Conservation (phyloP, 108 stramenopile species). For the Skeletonema tropicum region DNA sequence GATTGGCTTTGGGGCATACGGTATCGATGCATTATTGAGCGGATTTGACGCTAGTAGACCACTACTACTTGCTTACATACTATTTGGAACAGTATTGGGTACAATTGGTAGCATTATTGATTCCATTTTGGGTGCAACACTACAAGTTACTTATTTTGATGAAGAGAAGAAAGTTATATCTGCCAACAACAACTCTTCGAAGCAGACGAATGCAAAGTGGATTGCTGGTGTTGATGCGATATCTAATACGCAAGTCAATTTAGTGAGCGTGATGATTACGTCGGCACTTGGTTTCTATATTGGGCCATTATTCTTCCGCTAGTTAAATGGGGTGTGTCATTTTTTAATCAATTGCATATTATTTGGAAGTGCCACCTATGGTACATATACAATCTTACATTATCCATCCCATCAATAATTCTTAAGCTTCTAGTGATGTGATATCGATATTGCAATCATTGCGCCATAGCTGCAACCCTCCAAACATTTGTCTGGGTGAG, state of each 20-base stretch:
- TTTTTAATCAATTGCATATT: background rate
- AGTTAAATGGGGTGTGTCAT: background rate
- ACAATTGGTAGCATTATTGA: conserved; percentile 72
- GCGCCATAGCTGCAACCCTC: conserved; percentile 67
- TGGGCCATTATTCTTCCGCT: conserved; percentile 48
- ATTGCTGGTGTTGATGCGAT: conserved; percentile 61
- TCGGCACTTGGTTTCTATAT: conserved; percentile 60
- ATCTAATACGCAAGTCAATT: conserved; percentile 84
- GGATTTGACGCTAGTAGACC: conserved; percentile 16
- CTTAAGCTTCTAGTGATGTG: background rate
- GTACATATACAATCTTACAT: no score
- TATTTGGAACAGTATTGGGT: conserved; percentile 62
- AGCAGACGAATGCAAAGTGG: conserved; percentile 18
- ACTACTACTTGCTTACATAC: conserved; percentile 32
- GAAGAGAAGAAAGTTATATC: conserved; percentile 60
- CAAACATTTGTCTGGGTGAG: conserved; percentile 58
- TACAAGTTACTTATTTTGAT: conserved; percentile 75
- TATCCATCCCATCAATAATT: background rate
- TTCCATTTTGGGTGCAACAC: conserved; percentile 78
- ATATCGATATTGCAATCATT: background rate
- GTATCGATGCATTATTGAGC: conserved; percentile 38
- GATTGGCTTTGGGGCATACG: conserved; percentile 62
- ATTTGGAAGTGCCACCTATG: no score
- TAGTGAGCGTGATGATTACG: conserved; percentile 63
- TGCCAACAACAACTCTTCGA: conserved; percentile 17